Evolutionary conservation across 306 rosid genomes (phyloP), one percentile per base, ranked within the genome.

Genomic region (Vachellia pachyceras): DNA sequence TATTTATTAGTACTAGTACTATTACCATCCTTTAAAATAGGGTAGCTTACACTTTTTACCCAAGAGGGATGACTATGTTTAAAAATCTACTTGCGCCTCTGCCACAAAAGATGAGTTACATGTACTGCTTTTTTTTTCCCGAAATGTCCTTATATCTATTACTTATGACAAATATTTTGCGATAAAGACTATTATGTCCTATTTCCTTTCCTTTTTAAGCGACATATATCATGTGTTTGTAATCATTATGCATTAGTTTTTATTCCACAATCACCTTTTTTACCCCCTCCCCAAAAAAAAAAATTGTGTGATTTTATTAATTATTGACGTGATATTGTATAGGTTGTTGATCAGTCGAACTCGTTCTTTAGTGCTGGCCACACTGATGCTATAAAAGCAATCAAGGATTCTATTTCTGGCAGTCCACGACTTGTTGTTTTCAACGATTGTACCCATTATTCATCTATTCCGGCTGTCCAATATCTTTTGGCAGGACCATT

Each of bases 331-430:
- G 50, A 79, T 60, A 70, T 75, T 82, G 77, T 61, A 82, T 77
- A 95, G 99, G 96, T 93, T 14, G 85, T 93, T 44, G 94, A 95
- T 69, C 98, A 92, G 79, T 83, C 90, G 67, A 84, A 88, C 71
- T 78, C 90, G 73, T 79, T 88, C 63, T 79, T 85, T 49, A 64
- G 65, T 58, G 57, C 85, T 67, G 94, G 89, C 64, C 87, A 85
- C 76, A 39, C 78, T 68, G 91, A 93, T 85, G 65, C 80, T 67
- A 67, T 84, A 67, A 85, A 87, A 80, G 85, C 92, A 63, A 88
- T 93, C 69, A 85, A 84, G 84, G 81, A 85, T 58, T 82, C 80
- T 22, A 69, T 90, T 75, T 82, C 86, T 39, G 85, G 85, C 55
- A 74, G 81, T 83, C 88, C 93, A 69, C 90, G 66, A 52, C 39